Evolutionary conservation across 345 rosid species (phyloP).

Genomic region (Salix viminalis): DNA sequence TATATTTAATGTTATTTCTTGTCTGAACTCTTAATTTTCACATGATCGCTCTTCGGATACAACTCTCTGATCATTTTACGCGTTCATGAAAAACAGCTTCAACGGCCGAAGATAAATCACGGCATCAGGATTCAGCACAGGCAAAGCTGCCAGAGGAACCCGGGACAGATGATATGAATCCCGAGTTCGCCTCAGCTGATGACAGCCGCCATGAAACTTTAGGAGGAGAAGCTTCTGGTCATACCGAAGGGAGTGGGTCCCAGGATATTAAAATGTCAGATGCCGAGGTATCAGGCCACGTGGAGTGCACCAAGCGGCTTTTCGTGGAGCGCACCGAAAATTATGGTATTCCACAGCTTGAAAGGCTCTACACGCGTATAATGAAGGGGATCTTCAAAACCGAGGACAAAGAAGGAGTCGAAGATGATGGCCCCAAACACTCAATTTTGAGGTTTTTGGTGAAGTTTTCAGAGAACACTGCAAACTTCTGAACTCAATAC

Average conservation of each 20-base stretch:
- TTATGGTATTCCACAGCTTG: conserved; percentile 76
- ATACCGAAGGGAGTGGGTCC: conserved; percentile 16
- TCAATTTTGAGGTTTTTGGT: conserved; percentile 83
- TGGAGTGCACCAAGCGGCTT: conserved; percentile 39
- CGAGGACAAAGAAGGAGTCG: conserved; percentile 41
- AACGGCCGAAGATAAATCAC: conserved; percentile 49
- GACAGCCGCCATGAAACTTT: conserved; percentile 20
- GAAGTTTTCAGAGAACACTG: conserved; percentile 58
- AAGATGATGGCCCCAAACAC: conserved; percentile 47
- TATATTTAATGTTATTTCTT: neutral
- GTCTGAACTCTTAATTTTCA: no score
- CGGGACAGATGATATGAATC: conserved; percentile 32
- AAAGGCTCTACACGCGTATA: conserved; percentile 68
- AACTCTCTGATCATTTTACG: neutral
- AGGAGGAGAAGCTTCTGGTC: conserved; percentile 18
- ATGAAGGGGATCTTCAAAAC: conserved; percentile 71
- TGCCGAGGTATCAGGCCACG: conserved; percentile 37
- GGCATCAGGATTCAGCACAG: conserved; percentile 40
- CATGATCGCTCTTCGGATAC: neutral
- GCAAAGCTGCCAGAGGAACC: conserved; percentile 37
- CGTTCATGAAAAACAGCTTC: conserved; percentile 25
- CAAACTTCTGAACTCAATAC: conserved; percentile 55
- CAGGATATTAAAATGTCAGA: conserved; percentile 37
- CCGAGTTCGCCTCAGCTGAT: conserved; percentile 29
- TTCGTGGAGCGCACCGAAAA: conserved; percentile 52